Evolutionary conservation across 2,329 filamentous ascomycete species (phyloP).

Genomic region (Lasiodiplodia theobromae): DNA sequence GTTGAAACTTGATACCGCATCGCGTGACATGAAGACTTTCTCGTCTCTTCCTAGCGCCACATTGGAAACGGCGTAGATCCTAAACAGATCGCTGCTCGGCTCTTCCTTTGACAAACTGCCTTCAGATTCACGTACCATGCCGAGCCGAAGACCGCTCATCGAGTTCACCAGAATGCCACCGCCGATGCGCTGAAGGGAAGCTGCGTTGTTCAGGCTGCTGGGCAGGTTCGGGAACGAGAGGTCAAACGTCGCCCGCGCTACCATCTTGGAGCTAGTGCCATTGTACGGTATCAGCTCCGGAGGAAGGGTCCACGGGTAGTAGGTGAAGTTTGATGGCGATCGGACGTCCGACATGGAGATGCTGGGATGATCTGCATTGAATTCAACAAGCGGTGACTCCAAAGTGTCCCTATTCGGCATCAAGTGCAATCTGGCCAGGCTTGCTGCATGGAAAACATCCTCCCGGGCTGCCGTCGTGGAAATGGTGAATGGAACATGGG

Average conservation of each 20-base stretch:
- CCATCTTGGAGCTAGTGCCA: constrained; percentile 77
- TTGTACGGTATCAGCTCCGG: constrained; percentile 74
- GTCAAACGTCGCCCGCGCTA: constrained; percentile 74
- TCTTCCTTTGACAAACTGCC: constrained; percentile 32
- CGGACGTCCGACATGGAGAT: constrained; percentile 61
- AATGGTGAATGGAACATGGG: constrained; percentile 69
- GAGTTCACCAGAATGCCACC: constrained; percentile 68
- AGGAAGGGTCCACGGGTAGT: constrained; percentile 94
- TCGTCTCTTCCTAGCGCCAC: constrained; percentile 86
- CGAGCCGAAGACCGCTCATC: constrained; percentile 67
- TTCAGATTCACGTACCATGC: constrained; percentile 70
- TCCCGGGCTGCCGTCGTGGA: constrained; percentile 80
- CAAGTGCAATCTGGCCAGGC: constrained; percentile 80
- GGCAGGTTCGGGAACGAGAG: constrained; percentile 68
- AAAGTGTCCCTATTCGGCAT: constrained; percentile 67
- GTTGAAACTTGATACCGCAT: constrained; percentile 71
- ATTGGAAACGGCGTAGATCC: constrained; percentile 81
- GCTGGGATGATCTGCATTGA: constrained; percentile 62
- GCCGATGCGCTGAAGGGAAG: constrained; percentile 62
- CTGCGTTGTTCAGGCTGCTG: constrained; percentile 55
- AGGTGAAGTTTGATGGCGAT: constrained; percentile 78
- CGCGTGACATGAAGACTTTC: constrained; percentile 78
- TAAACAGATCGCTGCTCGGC: constrained; percentile 58
- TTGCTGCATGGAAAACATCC: constrained; percentile 89
- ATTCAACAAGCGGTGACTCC: constrained; percentile 64